phyloP scores from a whole-genome alignment of 176 grass and related monocot species.

The Rhynchospora tenuis region DNA sequence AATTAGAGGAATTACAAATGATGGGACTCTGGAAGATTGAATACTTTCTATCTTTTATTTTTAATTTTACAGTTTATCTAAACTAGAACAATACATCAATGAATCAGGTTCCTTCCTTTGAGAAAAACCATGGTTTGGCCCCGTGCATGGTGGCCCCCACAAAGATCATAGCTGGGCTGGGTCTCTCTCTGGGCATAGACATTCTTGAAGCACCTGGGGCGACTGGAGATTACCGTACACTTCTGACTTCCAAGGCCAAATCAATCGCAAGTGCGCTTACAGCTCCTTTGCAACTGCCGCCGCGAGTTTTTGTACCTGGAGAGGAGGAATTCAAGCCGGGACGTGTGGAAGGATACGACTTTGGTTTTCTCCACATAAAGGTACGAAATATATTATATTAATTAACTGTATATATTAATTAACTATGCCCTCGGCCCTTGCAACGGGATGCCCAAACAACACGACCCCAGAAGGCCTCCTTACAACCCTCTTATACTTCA shows the following conservation, averaged over 20 bases:
- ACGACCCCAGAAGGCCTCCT: too few species aligned
- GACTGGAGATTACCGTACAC: constrained; percentile 91
- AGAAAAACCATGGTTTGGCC: constrained; percentile 64
- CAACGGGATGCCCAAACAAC: too few species aligned
- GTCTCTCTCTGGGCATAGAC: constrained; percentile 80
- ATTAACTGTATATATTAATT: too few species aligned
- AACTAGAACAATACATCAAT: background rate
- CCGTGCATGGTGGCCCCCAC: constrained; percentile 97
- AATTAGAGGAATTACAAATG: background rate
- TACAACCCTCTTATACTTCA: too few species aligned
- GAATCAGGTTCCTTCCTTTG: constrained; percentile 64
- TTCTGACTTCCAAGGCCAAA: constrained; percentile 87
- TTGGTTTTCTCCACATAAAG: constrained; percentile 94
- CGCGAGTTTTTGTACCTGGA: constrained; percentile 74
- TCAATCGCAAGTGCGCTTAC: constrained; percentile 63
- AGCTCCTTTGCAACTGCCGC: constrained; percentile 55
- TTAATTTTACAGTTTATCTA: background rate
- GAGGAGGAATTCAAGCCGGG: constrained; percentile 67
- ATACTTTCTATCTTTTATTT: background rate
- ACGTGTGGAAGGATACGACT: constrained; percentile 70
- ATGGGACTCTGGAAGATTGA: background rate
- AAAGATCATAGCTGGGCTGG: constrained; percentile 93
- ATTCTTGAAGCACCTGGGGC: constrained; percentile 97
- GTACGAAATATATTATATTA: constrained; percentile 29
- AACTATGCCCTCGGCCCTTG: too few species aligned